Conservation (phyloP, 495 filamentous ascomycete genomes). For the Annulohypoxylon bovei region DNA sequence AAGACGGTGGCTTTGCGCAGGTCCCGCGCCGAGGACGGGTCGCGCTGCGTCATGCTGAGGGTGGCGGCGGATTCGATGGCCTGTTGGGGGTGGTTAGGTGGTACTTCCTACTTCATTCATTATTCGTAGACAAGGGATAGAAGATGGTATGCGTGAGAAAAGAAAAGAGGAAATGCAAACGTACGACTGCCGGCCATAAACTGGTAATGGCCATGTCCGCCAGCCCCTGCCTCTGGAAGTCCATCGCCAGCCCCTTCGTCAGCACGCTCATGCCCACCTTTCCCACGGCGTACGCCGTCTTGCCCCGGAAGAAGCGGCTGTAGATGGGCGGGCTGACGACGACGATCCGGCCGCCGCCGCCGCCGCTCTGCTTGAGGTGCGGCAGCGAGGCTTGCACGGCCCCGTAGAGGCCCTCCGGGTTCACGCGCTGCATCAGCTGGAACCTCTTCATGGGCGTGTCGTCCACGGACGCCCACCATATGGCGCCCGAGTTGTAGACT, state of each 20-base stretch:
- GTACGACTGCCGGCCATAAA: slow-evolving; percentile 81
- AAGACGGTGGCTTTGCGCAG: slow-evolving; percentile 78
- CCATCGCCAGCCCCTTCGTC: slow-evolving; percentile 84
- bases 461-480: slow-evolving; percentile 83
- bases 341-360: slow-evolving; percentile 70
- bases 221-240: slow-evolving; percentile 74
- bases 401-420: slow-evolving; percentile 78
- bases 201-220: slow-evolving; percentile 79
- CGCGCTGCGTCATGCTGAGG: slow-evolving; percentile 55
- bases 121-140: background rate
- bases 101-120: background rate
- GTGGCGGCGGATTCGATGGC: slow-evolving; percentile 81
- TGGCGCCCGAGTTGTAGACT: slow-evolving; percentile 86
- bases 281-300: slow-evolving; percentile 88
- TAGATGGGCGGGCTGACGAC: slow-evolving; percentile 90
- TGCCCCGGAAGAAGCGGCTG: slow-evolving; percentile 83
- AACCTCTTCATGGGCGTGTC: slow-evolving; percentile 81
- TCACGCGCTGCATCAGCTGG: slow-evolving; percentile 83
- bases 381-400: slow-evolving; percentile 74
- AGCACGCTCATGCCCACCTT: slow-evolving; percentile 88
- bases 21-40: slow-evolving; percentile 60
- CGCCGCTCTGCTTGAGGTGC: slow-evolving; percentile 49
- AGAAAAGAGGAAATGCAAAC: slow-evolving; percentile 32
- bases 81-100: slow-evolving; percentile 44
- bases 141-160: background rate